These are phyloP conservation scores for Acacia confusa DNA, from an alignment of 306 rosid species.

Conservation along the genomic window DNA sequence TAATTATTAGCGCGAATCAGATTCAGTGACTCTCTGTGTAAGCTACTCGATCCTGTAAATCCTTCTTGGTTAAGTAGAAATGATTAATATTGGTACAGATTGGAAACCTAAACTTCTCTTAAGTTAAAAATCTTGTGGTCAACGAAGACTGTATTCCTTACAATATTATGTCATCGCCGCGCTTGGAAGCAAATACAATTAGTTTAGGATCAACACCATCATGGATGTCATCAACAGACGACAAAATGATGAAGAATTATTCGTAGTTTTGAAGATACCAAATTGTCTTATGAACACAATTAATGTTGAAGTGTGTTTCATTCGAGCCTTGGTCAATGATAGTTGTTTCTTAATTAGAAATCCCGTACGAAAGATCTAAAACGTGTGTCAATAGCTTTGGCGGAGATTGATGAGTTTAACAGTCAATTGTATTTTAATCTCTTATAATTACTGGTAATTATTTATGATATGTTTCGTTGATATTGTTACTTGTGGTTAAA, in stretches of 20 bases:
- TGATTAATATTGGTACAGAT: neutral
- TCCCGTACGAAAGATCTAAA: neutral
- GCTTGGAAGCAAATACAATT: constrained; percentile 2
- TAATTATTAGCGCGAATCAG: neutral
- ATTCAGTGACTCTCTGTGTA: neutral
- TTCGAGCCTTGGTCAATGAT: neutral
- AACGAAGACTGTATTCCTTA: neutral
- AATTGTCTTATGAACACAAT: neutral
- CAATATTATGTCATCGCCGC: neutral
- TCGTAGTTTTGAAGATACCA: neutral
- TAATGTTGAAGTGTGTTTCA: neutral
- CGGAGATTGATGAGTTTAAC: neutral
- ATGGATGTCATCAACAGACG: neutral
- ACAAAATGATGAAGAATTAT: neutral
- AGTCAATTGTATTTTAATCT: neutral
- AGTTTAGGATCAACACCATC: neutral
- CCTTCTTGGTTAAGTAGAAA: neutral
- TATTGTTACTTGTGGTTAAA: neutral
- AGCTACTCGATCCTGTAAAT: neutral
- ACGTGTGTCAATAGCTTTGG: neutral
- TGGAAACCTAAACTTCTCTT: neutral
- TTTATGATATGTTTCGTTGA: neutral
- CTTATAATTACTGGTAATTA: neutral
- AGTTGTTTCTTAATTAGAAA: neutral
- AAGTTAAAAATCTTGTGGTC: neutral